These are phyloP conservation scores for Phytophthora brassicae DNA, from an alignment of 352 stramenopile genomes.

Conservation along the genomic window DNA sequence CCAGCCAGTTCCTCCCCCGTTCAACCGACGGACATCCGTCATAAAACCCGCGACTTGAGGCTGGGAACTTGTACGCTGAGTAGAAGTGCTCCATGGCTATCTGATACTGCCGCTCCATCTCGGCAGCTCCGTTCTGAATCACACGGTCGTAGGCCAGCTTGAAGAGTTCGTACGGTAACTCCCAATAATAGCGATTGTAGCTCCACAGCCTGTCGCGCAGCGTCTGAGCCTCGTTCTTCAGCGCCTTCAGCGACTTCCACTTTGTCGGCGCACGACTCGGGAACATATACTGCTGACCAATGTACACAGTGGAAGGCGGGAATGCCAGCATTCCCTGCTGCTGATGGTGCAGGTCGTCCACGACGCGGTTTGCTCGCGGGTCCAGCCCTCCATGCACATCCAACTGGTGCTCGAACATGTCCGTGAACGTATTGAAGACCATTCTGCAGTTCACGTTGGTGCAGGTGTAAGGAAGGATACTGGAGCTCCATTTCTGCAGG, in stretches of 20 bases:
- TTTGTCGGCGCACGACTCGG: slow-evolving; percentile 32
- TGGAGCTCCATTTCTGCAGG: slow-evolving; percentile 17
- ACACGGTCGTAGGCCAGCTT: slow-evolving; percentile 42
- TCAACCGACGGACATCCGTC: slow-evolving; percentile 43
- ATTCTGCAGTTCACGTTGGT: slow-evolving; percentile 21
- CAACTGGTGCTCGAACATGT: slow-evolving; percentile 64
- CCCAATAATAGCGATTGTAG: slow-evolving; percentile 6
- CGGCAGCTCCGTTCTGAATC: slow-evolving; percentile 32
- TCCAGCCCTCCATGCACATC: slow-evolving; percentile 46
- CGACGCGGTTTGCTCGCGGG: slow-evolving; percentile 36
- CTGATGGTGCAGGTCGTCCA: slow-evolving; percentile 41
- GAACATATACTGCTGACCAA: slow-evolving; percentile 41
- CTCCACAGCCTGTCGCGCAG: slow-evolving; percentile 27
- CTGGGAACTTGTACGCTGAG: slow-evolving; percentile 45
- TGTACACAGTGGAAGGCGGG: slow-evolving; percentile 62
- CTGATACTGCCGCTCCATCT: slow-evolving; percentile 54
- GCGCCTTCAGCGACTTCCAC: slow-evolving; percentile 48
- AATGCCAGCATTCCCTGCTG: slow-evolving; percentile 27
- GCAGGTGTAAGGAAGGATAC: slow-evolving; percentile 20
- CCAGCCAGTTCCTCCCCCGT: slow-evolving; percentile 54
- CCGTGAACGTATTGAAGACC: slow-evolving; percentile 39
- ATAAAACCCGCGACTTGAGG: slow-evolving; percentile 22
- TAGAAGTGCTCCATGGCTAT: slow-evolving; percentile 63
- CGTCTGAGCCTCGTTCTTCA: slow-evolving; percentile 43
- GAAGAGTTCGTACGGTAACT: slow-evolving; percentile 35